Conservation (phyloP, 2,329 filamentous ascomycete species). For the Ceratocystis destructans region DNA sequence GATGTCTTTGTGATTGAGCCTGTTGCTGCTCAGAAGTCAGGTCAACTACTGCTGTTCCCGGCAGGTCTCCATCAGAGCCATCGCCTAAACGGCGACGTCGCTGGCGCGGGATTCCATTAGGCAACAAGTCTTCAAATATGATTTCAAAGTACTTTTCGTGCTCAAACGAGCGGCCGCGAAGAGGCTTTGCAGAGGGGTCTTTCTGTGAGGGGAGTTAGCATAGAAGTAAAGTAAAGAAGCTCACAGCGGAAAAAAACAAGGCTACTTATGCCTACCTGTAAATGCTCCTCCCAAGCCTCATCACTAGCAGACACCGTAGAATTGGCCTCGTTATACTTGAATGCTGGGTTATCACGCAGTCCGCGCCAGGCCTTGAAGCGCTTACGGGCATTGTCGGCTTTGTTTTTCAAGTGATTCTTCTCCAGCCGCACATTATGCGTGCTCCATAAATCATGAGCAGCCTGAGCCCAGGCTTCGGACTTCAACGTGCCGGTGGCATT, state of each 20-base stretch:
- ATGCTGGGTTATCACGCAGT: conserved; percentile 43
- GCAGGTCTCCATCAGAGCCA: not conserved
- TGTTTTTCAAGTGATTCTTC: conserved; percentile 49
- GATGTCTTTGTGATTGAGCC: not conserved
- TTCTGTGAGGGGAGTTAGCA: conserved; percentile 28
- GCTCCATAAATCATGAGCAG: conserved; percentile 39
- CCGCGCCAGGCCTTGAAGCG: conserved; percentile 49
- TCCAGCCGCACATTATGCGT: conserved; percentile 44
- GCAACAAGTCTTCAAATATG: conserved; percentile 44
- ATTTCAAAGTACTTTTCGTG: conserved; percentile 49
- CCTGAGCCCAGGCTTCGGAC: conserved; percentile 46
- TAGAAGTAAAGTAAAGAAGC: not conserved
- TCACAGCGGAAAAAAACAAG: not conserved
- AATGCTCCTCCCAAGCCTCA: conserved; percentile 43
- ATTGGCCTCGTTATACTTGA: conserved; percentile 38
- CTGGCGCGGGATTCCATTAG: conserved; percentile 15
- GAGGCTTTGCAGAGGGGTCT: conserved; percentile 43
- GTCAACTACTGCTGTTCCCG: conserved; percentile 4
- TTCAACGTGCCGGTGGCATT: conserved; percentile 43
- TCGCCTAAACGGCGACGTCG: conserved; percentile 4
- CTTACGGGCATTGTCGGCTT: conserved; percentile 49
- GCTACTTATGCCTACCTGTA: conserved; percentile 35
- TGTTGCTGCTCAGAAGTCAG: not conserved
- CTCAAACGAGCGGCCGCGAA: conserved; percentile 44
- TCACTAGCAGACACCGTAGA: conserved; percentile 42